Conservation (phyloP, 805 yeast genomes). For the Ascoidea rubescens region DNA sequence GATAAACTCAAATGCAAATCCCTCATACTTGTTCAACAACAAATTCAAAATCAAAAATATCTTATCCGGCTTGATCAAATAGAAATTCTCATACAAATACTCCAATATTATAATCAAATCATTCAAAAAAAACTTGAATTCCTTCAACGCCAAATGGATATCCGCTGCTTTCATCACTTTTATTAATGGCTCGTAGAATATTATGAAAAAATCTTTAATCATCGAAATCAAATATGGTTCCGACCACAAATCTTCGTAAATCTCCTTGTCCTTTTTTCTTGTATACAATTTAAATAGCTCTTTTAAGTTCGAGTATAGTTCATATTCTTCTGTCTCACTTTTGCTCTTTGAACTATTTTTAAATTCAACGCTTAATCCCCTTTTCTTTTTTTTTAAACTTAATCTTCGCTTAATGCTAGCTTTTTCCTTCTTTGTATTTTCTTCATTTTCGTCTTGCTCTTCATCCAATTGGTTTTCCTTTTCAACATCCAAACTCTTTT, state of each 20-base stretch:
- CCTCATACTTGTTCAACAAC: conserved; percentile 60
- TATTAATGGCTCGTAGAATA: conserved; percentile 66
- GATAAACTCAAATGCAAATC: conserved; percentile 57
- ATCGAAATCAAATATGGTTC: conserved; percentile 73
- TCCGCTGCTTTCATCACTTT: conserved; percentile 52
- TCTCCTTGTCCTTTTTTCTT: conserved; percentile 62
- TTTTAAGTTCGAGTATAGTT: conserved; percentile 37
- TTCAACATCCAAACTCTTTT: no score
- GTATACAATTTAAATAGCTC: conserved; percentile 50
- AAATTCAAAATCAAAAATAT: conserved; percentile 54
- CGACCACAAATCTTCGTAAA: conserved; percentile 67
- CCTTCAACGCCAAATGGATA: conserved; percentile 49
- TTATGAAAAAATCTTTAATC: conserved; percentile 55
- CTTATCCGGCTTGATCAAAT: conserved; percentile 38
- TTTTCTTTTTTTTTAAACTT: no score
- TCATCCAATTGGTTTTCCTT: no score
- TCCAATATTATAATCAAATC: conserved; percentile 52
- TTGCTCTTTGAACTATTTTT: no score
- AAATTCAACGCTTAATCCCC: no score
- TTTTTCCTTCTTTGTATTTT: no score
- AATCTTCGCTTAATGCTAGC: no score
- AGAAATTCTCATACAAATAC: conserved; percentile 31
- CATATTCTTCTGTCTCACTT: conserved; percentile 15
- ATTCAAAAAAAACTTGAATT: conserved; percentile 48
- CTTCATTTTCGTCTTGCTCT: no score